phyloP scores from a whole-genome alignment of 371 early-diverging fungal genomes.

The Mucor plumbeus region DNA sequence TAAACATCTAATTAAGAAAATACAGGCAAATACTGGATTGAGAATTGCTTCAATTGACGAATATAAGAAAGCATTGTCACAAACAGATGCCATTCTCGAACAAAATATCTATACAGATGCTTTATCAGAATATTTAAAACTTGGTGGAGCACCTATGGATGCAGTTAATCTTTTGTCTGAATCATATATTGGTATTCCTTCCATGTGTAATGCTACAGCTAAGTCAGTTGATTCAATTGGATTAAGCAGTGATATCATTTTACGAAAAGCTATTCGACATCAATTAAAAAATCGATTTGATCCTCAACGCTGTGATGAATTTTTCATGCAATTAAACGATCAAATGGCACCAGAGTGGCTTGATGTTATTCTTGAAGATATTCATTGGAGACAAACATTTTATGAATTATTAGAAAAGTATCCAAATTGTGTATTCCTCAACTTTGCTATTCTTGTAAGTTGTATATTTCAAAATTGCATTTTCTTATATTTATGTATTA shows the following conservation, averaged over 20 bases:
- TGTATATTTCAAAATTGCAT: not conserved
- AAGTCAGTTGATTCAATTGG: constrained; percentile 53
- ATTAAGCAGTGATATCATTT: constrained; percentile 47
- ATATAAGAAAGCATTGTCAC: constrained; percentile 24
- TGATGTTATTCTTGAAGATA: constrained; percentile 55
- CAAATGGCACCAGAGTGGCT: constrained; percentile 53
- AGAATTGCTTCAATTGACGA: constrained; percentile 31
- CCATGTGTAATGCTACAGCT: constrained; percentile 66
- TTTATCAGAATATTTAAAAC: constrained; percentile 54
- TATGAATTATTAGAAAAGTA: constrained; percentile 67
- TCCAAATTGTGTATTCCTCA: constrained; percentile 63
- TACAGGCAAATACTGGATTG: constrained; percentile 8
- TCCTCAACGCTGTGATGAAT: constrained; percentile 57
- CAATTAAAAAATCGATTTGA: constrained; percentile 65
- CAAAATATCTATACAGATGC: constrained; percentile 54
- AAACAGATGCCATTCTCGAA: constrained; percentile 67
- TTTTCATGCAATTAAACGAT: constrained; percentile 37
- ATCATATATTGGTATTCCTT: constrained; percentile 71
- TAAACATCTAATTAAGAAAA: not conserved
- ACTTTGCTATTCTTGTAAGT: constrained; percentile 64
- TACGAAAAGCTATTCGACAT: constrained; percentile 58
- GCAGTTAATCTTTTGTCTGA: constrained; percentile 62
- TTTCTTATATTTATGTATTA: not conserved
- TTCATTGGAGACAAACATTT: constrained; percentile 66
- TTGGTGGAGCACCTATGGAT: constrained; percentile 70